A percentile compares a stretch with the other conserved stretches of the same genome.
Conservation (phyloP, 2,329 filamentous ascomycete species). For the Ascocoryne sarcoides region DNA sequence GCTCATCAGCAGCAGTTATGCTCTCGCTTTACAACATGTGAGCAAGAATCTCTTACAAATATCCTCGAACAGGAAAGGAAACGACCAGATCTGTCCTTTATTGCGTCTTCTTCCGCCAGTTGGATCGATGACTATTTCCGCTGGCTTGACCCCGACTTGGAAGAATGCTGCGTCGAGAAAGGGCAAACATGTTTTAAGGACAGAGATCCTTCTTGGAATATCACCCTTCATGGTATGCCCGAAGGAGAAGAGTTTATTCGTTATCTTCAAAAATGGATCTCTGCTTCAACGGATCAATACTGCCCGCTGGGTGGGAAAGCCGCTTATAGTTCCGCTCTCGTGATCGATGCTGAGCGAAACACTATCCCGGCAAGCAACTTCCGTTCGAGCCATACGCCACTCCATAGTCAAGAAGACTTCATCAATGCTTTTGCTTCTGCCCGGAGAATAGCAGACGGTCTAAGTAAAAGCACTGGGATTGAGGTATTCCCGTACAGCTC, state of each 20-base stretch:
- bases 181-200: conserved; percentile 69
- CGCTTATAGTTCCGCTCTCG: conserved; percentile 75
- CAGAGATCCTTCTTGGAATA: conserved; percentile 77
- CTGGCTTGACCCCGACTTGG: conserved; percentile 85
- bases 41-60: conserved; percentile 75
- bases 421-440: conserved; percentile 86
- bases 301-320: conserved; percentile 87
- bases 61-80: conserved; percentile 92
- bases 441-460: conserved; percentile 73
- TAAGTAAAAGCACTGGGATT: conserved; percentile 61
- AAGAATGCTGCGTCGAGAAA: conserved; percentile 36
- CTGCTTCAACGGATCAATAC: conserved; percentile 67
- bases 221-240: conserved; percentile 83
- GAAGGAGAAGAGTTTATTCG: conserved; percentile 83
- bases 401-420: conserved; percentile 84
- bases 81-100: conserved; percentile 76
- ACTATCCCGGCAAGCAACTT: conserved; percentile 82
- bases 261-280: conserved; percentile 77
- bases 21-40: conserved; percentile 82
- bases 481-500: conserved; percentile 95
- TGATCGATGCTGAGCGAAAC: conserved; percentile 58
- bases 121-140: conserved; percentile 97
- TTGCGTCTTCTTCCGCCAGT: conserved; percentile 79
- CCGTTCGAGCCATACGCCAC: conserved; percentile 77
- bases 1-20: conserved; percentile 77